Evolutionary conservation across 2,329 filamentous ascomycete genomes (phyloP).

Genomic region (Penicillium thymicola): DNA sequence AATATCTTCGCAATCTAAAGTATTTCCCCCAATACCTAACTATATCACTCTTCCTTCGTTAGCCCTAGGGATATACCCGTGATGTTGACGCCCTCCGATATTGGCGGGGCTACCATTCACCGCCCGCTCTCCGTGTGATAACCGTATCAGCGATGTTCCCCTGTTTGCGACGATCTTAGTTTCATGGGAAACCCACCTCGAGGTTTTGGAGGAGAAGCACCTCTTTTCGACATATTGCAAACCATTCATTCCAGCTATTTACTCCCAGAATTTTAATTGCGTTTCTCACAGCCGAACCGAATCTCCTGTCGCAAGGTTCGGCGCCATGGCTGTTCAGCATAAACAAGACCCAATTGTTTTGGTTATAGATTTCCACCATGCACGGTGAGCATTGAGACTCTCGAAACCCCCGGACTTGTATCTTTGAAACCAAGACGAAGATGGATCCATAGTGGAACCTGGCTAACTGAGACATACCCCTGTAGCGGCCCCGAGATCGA

Average conservation of each 20-base stretch:
- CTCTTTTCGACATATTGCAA: slow-evolving; percentile 2
- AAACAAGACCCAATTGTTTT: slow-evolving; percentile 64
- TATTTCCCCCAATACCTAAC: not conserved
- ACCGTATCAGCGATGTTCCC: slow-evolving; percentile 21
- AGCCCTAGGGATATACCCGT: not conserved
- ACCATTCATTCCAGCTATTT: not conserved
- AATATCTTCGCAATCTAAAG: not conserved
- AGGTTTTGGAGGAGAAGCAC: slow-evolving; percentile 11
- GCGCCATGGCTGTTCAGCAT: slow-evolving; percentile 44
- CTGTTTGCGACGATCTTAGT: slow-evolving; percentile 12
- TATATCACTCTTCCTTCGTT: not conserved
- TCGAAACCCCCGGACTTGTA: not conserved
- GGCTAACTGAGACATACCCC: slow-evolving; percentile 1
- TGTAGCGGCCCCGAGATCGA: slow-evolving; percentile 84
- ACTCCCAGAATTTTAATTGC: not conserved
- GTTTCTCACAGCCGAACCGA: not conserved
- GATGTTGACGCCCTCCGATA: not conserved
- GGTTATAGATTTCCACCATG: slow-evolving; percentile 82
- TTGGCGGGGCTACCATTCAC: slow-evolving; percentile 16
- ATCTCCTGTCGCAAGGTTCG: slow-evolving; percentile 10
- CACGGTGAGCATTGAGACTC: slow-evolving; percentile 43
- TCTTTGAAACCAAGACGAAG: not conserved
- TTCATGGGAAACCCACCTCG: slow-evolving; percentile 9
- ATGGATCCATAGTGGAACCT: not conserved
- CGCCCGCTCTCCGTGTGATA: slow-evolving; percentile 21